Base-by-base conservation (phyloP, 495 filamentous ascomycete genomes). In the Collariella sp. region DNA sequence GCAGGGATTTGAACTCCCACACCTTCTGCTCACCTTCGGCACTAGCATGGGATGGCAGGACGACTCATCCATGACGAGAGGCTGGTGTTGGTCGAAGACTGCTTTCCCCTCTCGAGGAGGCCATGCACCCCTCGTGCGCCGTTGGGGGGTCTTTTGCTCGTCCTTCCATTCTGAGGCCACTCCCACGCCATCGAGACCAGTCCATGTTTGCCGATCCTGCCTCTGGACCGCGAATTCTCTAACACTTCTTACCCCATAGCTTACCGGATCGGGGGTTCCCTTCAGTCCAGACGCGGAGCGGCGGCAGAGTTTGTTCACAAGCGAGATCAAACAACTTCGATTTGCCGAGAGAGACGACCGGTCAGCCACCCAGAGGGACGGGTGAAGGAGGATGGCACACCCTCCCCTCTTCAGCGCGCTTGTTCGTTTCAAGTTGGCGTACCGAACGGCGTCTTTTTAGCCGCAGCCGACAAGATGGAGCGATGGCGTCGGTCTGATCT, bases 351-450 rank as follows among this genome's bases (percentile, higher is more conserved):
- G 38, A 29, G 34, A 31, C 50, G 35, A 19, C 40, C 43, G 48
- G 41, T 54, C 53, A 44, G 35, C 52, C 58, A 61, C 52, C 52
- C 48, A 58, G 39, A 33, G 29, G n/a, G 43, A 39, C 20, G 23
- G 43, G 44, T 9, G 9, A 31, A 54, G 35, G 46, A 55, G 40
- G 26, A 29, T 18, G 35, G 33, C 24, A 35, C 33, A 34, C 41
- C 47, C 19, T 24, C 10, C 7, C 7, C 19, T 3, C 43, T 22
- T 29, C 54, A 53, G 56, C 64, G 66, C 66, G 64, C 66, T 65
- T 67, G 60, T 59, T 67, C 50, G 66, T 69, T 69, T 67, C 66
- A 69, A 41, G 64, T 67, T 62, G 39, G 54, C 46, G 35, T 18
- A 29, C 22, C 18, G 50, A 52, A 42, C 16, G 45, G 61, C 54